phyloP scores from a whole-genome alignment of 2,329 filamentous ascomycete genomes.

The Ceratocystiopsis sp. region DNA sequence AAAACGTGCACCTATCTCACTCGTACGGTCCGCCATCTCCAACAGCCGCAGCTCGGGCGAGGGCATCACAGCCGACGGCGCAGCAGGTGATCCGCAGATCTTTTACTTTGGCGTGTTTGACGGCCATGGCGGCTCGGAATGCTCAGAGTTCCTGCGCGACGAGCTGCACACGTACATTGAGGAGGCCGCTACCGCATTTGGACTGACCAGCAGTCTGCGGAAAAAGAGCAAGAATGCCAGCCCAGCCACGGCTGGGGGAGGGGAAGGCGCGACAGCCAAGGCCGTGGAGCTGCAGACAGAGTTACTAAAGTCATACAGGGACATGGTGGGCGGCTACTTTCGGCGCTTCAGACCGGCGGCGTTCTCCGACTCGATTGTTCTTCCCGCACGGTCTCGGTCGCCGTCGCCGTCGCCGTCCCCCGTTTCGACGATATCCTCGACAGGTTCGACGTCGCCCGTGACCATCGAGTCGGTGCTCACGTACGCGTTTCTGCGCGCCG shows the following conservation, averaged over 20 bases:
- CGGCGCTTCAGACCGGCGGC: slow-evolving; percentile 70
- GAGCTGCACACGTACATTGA: slow-evolving; percentile 82
- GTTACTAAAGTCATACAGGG: slow-evolving; percentile 62
- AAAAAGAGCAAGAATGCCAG: slow-evolving; percentile 14
- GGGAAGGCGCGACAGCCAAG: not conserved
- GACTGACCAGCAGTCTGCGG: slow-evolving; percentile 58
- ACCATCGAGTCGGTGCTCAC: slow-evolving; percentile 64
- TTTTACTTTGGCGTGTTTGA: slow-evolving; percentile 98
- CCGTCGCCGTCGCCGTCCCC: slow-evolving; percentile 6
- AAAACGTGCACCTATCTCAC: slow-evolving; percentile 54
- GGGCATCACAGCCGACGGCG: slow-evolving; percentile 54
- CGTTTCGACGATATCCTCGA: not conserved
- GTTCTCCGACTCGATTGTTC: slow-evolving; percentile 29
- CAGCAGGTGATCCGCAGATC: slow-evolving; percentile 72
- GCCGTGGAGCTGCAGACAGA: slow-evolving; percentile 42
- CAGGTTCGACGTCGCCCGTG: slow-evolving; percentile 16
- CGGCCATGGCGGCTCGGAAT: slow-evolving; percentile 81
- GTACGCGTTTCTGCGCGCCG: slow-evolving; percentile 85
- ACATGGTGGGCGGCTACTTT: slow-evolving; percentile 86
- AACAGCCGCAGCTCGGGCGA: slow-evolving; percentile 36
- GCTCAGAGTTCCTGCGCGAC: slow-evolving; percentile 71
- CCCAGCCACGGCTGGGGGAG: not conserved
- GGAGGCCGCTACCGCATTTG: slow-evolving; percentile 58
- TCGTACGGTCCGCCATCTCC: slow-evolving; percentile 26
- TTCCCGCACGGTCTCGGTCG: not conserved